Evolutionary conservation across 1,284 basidiomycete species (phyloP).

Genomic region (Waitea zeae): DNA sequence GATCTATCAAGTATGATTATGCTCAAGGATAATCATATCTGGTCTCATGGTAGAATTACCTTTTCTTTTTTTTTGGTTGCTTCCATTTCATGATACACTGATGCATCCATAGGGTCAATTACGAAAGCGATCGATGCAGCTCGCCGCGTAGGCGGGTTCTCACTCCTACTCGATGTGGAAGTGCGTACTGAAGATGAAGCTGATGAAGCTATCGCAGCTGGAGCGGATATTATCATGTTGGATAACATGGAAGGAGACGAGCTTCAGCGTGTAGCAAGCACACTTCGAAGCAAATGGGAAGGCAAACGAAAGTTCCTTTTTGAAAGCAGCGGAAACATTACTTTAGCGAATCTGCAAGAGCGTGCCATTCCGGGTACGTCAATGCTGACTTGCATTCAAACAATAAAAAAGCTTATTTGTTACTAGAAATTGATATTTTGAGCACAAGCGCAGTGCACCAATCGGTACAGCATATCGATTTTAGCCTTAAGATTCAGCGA

Average conservation of each 20-base stretch:
- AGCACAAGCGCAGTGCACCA: constrained; percentile 90
- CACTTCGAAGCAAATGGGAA: constrained; percentile 60
- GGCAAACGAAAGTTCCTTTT: constrained; percentile 73
- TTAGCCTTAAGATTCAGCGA: constrained; percentile 87
- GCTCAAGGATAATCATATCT: constrained; percentile 99
- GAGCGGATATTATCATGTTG: constrained; percentile 96
- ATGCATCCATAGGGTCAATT: no score
- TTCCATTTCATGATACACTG: constrained; percentile 16
- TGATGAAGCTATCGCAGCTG: constrained; percentile 89
- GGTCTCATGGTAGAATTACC: constrained; percentile 73
- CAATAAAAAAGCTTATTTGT: not conserved
- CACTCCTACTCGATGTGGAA: constrained; percentile 87
- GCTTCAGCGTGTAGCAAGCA: constrained; percentile 48
- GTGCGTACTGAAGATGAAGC: constrained; percentile 82
- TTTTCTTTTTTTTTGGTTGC: constrained; percentile 1
- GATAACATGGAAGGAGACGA: constrained; percentile 82
- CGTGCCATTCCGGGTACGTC: constrained; percentile 57
- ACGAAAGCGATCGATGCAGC: constrained; percentile 76
- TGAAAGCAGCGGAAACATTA: constrained; percentile 88
- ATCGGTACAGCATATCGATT: constrained; percentile 84
- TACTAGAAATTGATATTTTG: constrained; percentile 77
- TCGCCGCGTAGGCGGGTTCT: constrained; percentile 84
- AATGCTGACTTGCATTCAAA: not conserved
- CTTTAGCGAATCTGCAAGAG: constrained; percentile 63
- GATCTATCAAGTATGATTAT: constrained; percentile 98